Evolutionary conservation across 371 early-diverging fungal species (phyloP).

Genomic region (Rhizomucor miehei): DNA sequence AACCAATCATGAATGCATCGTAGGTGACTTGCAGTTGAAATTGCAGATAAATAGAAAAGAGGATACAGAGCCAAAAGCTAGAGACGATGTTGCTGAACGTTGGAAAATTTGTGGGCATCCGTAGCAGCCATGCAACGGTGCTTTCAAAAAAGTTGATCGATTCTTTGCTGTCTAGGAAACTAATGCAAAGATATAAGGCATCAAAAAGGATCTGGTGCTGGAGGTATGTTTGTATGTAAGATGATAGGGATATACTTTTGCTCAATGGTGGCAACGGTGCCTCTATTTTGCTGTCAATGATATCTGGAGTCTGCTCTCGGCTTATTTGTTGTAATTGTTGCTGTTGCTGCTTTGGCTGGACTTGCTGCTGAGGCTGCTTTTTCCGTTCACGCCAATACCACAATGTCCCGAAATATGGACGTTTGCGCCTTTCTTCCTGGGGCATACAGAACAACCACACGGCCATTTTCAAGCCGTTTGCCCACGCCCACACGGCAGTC

Average conservation of each 20-base stretch:
- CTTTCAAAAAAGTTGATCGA: conserved; percentile 5
- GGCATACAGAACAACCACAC: conserved; percentile 38
- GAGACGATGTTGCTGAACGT: conserved; percentile 2
- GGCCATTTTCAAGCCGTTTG: conserved; percentile 37
- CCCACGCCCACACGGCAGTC: conserved; percentile 27
- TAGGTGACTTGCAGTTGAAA: conserved; percentile 31
- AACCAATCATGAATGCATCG: conserved; percentile 17
- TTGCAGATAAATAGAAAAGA: conserved; percentile 37
- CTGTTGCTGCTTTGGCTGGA: background rate
- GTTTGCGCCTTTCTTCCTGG: conserved; percentile 31
- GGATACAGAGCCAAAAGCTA: conserved; percentile 18
- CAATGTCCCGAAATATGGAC: conserved; percentile 23
- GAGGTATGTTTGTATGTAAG: conserved; percentile 5
- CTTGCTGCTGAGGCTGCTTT: background rate
- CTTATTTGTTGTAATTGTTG: no score
- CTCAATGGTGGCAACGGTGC: background rate
- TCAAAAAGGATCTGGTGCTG: conserved; percentile 24
- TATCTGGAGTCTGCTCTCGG: background rate
- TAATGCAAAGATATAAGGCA: conserved; percentile 1
- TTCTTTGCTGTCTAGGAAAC: conserved; percentile 1
- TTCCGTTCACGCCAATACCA: conserved; percentile 28
- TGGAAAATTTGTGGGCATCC: background rate
- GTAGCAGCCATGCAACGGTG: conserved; percentile 5
- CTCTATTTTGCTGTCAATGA: background rate
- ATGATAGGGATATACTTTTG: conserved; percentile 3